Evolutionary conservation across 2,329 filamentous ascomycete species (phyloP), one percentile per base, ranked within the genome.

Genomic region (Chrysosphaeria jannelii): DNA sequence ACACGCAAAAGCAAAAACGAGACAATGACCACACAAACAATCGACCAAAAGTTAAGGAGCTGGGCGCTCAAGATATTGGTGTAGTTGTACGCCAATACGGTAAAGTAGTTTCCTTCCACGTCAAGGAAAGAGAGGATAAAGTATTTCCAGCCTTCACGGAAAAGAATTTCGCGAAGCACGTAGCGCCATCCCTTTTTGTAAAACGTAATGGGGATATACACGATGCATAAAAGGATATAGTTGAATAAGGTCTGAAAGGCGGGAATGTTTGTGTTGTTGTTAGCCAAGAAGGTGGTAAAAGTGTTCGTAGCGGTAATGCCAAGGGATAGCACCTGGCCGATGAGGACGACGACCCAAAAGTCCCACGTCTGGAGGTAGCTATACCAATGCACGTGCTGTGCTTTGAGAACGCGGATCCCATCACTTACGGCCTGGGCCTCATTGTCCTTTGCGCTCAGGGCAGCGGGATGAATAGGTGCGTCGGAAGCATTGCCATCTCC

Each of bases 11-110:
- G 52, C 31, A 66, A 33, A 46, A 89, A 79, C 14, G 76, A 90
- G 32, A 91, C 48, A 29, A 71, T 39, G 11, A 93, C 76, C 12
- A 97, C 85, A 30, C 81, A 66, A 23, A 89, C 74, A 34, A 97
- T 93, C 35, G 79, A 74, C 81, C 81, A 93, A 50, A 93, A 93
- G 54, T 91, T 91, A 48, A 97, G 76, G 24, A 97, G 58, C 52
- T 93, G 79, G 10, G 78, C 78, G 11, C 71, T 85, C 23, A 93
- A 57, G 35, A 91, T 69, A 37, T 79, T 91, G 25, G 81, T 90
- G 51, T 88, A 65, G 28, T 70, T 59, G 50, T 93, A 97, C 5
- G 81, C 85, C 23, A 91, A 57, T 23, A 97, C 81, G 36, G 79
- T 79, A 41, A 93, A 93, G 52, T 91, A 97, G 48, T 97, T 97